Evolutionary conservation across 768 basidiomycete species (phyloP), one percentile per base, ranked within the genome.

Genomic region (Trametes cingulata): DNA sequence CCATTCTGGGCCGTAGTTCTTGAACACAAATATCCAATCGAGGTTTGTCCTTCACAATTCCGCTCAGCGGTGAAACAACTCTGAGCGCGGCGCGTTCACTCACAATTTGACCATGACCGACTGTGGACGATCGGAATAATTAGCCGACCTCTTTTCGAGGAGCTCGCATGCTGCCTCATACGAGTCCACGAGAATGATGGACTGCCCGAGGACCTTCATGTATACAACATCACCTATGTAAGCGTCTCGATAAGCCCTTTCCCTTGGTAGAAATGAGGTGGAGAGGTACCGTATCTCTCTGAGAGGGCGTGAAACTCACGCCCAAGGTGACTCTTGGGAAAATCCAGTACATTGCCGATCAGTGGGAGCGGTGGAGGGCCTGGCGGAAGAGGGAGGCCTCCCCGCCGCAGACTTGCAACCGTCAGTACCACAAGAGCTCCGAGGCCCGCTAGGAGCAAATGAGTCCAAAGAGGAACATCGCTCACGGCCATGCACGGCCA

Each of bases 91-190:
- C 13, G 33, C n/a, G 24, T 10, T 22, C 24, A 83, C 86, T 68
- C 66, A 90, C 81, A 90, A 75, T 52, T 91, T 88, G 14, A 75
- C 76, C 90, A 92, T 91, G 43, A 87, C 77, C 24, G 90, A 75
- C 27, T 77, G 74, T 0, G 87, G 87, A 67, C 86, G 87, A 73
- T 91, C 90, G 6, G 89, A 86, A 69, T 91, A 91, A 24, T 89
- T 85, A 10, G 80, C 75, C 6, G 88, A 87, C 27, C 84, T 80
- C 68, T 83, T 87, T 58, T 91, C 90, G 64, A 92, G 74, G 52
- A 93, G 72, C 25, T 90, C 89, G 41, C 76, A 75, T 0, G 80
- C 81, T 0, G 79, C 84, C 42, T 86, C 79, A 12, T 80, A 78
- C 25, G 80, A 82, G 70, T 84, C 87, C 55, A 91, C 65, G 72